phyloP scores from a whole-genome alignment of 768 basidiomycete species.

The Trichaptum fuscoviolaceum region DNA sequence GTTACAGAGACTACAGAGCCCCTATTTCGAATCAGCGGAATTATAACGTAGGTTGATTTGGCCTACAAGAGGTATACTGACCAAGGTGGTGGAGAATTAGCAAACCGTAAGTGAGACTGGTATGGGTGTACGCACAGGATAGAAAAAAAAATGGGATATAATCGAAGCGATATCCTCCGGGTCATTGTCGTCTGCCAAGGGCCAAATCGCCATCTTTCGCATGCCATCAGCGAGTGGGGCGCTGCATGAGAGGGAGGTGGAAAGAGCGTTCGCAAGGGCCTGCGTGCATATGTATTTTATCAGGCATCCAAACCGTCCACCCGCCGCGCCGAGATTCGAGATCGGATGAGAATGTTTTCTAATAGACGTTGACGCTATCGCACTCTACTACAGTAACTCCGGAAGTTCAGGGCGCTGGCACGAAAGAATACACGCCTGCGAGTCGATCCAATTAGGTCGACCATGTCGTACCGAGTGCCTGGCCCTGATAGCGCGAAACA shows the following conservation, averaged over 20 bases:
- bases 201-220: background rate
- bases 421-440: background rate
- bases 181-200: background rate
- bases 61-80: background rate
- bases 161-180: background rate
- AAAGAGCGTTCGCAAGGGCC: background rate
- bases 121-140: background rate
- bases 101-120: background rate
- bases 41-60: background rate
- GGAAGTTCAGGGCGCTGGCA: background rate
- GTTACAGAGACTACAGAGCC: background rate
- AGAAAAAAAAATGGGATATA: background rate
- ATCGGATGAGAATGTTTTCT: background rate
- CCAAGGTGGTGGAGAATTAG: background rate
- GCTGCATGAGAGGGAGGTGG: background rate
- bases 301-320: background rate
- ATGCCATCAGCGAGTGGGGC: background rate
- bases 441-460: background rate
- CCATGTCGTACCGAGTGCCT: background rate
- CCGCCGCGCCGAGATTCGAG: background rate
- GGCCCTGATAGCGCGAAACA: background rate
- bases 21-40: background rate
- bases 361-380: background rate
- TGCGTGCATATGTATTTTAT: background rate
- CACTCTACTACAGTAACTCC: background rate